Conservation (phyloP, 257 asterid genomes). For the Leonotis leonurus region DNA sequence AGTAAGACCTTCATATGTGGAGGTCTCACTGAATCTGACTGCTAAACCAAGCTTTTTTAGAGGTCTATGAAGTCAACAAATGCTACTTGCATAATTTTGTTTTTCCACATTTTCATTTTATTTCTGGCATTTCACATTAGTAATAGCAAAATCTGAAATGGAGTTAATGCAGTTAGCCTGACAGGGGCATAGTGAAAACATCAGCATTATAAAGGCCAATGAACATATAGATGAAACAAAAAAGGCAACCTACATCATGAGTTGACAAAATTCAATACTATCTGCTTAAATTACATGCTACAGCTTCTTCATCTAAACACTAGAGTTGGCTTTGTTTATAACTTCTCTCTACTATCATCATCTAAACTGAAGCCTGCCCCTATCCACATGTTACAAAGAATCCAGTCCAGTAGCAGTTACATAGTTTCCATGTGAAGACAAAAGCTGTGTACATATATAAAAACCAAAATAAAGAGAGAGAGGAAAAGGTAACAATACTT, state of each 20-base stretch:
- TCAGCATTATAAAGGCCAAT: not conserved
- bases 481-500: slow-evolving; percentile 14
- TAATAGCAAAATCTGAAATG: no score
- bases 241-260: slow-evolving; percentile 17
- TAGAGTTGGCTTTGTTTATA: slow-evolving; percentile 14
- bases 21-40: no score
- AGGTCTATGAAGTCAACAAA: no score
- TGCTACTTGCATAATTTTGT: no score
- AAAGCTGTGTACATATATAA: slow-evolving; percentile 15
- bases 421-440: slow-evolving; percentile 13
- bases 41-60: no score
- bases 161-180: no score
- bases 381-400: slow-evolving; percentile 16
- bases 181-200: no score
- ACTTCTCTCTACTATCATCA: slow-evolving; percentile 20
- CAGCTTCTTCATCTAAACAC: slow-evolving; percentile 23
- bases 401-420: slow-evolving; percentile 12
- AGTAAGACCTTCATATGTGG: no score
- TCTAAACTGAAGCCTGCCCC: slow-evolving; percentile 17
- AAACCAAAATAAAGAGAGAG: slow-evolving; percentile 8
- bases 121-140: no score
- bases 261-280: slow-evolving; percentile 18
- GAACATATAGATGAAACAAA: not conserved
- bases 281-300: slow-evolving; percentile 22
- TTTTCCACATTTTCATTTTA: no score